Evolutionary conservation across 805 yeast species (phyloP).

Genomic region (Wickerhamomyces subpelliculosus): DNA sequence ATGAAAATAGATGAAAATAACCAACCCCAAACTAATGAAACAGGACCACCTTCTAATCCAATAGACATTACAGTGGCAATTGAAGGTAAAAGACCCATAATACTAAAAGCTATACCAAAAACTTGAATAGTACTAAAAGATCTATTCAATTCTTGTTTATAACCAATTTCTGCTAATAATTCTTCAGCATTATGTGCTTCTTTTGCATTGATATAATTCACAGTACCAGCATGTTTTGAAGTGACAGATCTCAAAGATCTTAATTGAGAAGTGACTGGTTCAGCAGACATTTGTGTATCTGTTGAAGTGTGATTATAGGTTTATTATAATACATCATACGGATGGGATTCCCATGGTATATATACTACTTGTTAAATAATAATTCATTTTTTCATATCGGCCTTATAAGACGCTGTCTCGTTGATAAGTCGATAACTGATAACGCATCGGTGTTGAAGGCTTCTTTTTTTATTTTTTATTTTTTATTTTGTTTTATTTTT

Average conservation of each 20-base stretch:
- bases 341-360: too few relatives aligned
- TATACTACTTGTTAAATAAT: too few relatives aligned
- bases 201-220: slow-evolving; percentile 11
- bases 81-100: slow-evolving; percentile 58
- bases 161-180: slow-evolving; percentile 48
- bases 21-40: slow-evolving; percentile 55
- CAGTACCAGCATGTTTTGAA: slow-evolving; percentile 2
- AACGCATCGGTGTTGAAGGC: too few relatives aligned
- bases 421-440: too few relatives aligned
- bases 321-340: too few relatives aligned
- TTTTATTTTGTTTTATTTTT: too few relatives aligned
- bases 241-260: background rate
- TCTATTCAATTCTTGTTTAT: slow-evolving; percentile 62
- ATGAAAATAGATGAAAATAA: slow-evolving; percentile 46
- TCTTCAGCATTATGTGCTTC: slow-evolving; percentile 21
- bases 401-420: too few relatives aligned
- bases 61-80: slow-evolving; percentile 44
- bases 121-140: slow-evolving; percentile 56
- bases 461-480: too few relatives aligned
- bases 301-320: too few relatives aligned
- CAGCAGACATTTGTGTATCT: too few relatives aligned
- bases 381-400: too few relatives aligned
- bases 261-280: background rate
- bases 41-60: too few relatives aligned
- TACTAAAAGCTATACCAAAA: slow-evolving; percentile 65